Base-by-base conservation (phyloP, 148 eudicot genomes). In the Diospyros kaki region DNA sequence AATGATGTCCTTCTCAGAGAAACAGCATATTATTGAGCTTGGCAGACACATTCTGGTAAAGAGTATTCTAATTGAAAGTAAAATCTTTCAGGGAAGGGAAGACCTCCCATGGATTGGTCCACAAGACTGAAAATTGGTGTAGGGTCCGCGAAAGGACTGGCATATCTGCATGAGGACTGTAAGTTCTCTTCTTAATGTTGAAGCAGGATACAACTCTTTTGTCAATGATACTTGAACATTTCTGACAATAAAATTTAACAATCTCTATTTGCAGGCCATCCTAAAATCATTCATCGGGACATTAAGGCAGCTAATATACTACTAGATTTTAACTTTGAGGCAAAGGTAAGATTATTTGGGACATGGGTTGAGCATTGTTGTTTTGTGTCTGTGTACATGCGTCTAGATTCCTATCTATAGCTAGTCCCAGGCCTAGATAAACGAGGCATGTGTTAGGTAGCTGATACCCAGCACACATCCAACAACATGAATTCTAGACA, bases 301-400 rank as follows among this genome's bases (percentile, higher is more conserved):
- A 96, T 96, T 68, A 96, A 96, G 85, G 88, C 93, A n/a, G 78
- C 99, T 52, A 96, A 96, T 84, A 96, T 96, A 76, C 92, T 96
- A 62, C 41, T 96, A 68, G 94, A 93, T 75, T 84, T 80, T 73
- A 91, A 88, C 79, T 96, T 89, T 78, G 99, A 96, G 87, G 97
- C 98, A 74, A 96, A 84, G 98, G 99, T 93, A 79, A 80, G 76
- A 39, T 78, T 39, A 53, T 59, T 66, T 68, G 5, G 39, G 69
- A 38, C 60, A 51, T 17, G 58, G 10, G 6, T 14, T 5, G 4
- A 48, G 58, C 4, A 60, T 4, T 4, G 15, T 60, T 46, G 39
- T 5, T 38, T 28, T 28, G 48, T 4, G 5, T 38, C 0, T 28
- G 62, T 48, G 3, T 48, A 38, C 51, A 6, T 11, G 28, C 28